Evolutionary conservation across 1,139 yeast species (phyloP).

Genomic region (Pichia sp.): DNA sequence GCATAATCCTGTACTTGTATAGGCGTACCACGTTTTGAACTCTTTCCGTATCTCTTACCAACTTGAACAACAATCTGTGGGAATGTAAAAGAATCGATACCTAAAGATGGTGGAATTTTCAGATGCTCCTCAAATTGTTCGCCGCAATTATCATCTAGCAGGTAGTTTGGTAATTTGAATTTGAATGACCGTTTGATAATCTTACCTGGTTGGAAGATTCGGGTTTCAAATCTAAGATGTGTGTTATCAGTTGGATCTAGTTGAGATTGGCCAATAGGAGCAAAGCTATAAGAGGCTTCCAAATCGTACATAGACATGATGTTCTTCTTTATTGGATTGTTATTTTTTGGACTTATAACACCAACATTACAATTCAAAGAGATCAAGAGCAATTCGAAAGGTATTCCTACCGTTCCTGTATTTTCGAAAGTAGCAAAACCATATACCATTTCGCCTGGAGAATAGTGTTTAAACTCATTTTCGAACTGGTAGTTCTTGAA

Average conservation of each 20-base stretch:
- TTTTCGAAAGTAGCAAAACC: conserved; percentile 51
- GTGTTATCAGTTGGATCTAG: conserved; percentile 41
- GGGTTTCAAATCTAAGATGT: conserved; percentile 41
- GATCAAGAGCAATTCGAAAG: conserved; percentile 57
- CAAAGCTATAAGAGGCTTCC: conserved; percentile 39
- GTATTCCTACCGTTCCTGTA: conserved; percentile 37
- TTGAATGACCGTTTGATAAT: conserved; percentile 38
- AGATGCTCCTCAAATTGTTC: conserved; percentile 51
- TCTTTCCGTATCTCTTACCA: conserved; percentile 40
- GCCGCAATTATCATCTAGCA: conserved; percentile 57
- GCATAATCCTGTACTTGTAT: conserved; percentile 31
- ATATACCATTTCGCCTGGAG: conserved; percentile 51
- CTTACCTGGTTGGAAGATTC: conserved; percentile 9
- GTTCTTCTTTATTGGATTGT: neutral
- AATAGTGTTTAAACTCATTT: conserved; percentile 31
- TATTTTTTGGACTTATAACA: neutral
- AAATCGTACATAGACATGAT: conserved; percentile 36
- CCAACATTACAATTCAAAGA: conserved; percentile 48
- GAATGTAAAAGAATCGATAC: conserved; percentile 37
- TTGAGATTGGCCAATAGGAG: conserved; percentile 21
- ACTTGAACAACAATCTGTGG: conserved; percentile 16
- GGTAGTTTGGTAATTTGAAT: conserved; percentile 57
- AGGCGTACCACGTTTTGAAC: conserved; percentile 36
- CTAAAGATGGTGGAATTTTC: conserved; percentile 64
- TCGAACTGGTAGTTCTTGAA: neutral